Conservation (phyloP, 1,284 basidiomycete genomes). For the Sanghuangporus baumii region DNA sequence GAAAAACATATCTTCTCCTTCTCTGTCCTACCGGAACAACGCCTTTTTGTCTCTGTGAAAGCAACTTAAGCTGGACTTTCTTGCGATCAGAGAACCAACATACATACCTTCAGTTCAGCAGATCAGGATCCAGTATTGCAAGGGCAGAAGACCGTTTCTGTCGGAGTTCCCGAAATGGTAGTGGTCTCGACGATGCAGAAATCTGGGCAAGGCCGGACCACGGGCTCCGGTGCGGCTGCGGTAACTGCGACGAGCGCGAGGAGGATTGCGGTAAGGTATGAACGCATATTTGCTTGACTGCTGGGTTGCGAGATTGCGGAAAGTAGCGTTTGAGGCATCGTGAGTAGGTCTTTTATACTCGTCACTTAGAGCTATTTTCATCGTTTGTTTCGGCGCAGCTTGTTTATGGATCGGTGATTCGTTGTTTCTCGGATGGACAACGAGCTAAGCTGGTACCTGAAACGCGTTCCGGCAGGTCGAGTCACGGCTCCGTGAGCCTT, state of each 20-base stretch:
- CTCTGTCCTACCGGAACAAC: too few relatives aligned
- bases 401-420: too few relatives aligned
- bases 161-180: slow-evolving; percentile 8
- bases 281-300: slow-evolving; percentile 3
- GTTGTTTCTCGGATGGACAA: too few relatives aligned
- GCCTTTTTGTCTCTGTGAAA: too few relatives aligned
- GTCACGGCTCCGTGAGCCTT: too few relatives aligned
- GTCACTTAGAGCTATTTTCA: background rate
- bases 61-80: background rate
- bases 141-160: slow-evolving; percentile 6
- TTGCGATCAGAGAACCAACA: background rate
- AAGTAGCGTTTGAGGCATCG: background rate
- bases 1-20: too few relatives aligned
- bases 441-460: too few relatives aligned
- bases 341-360: background rate
- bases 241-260: background rate
- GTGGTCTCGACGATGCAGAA: slow-evolving; percentile 4
- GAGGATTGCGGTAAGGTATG: background rate
- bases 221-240: background rate
- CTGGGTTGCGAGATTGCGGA: background rate
- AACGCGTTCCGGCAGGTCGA: too few relatives aligned
- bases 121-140: slow-evolving; percentile 1
- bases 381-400: background rate
- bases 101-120: background rate
- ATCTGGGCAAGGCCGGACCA: background rate